These are phyloP conservation scores for Carallia brachiata DNA, from an alignment of 345 rosid genomes.

Conservation along the genomic window DNA sequence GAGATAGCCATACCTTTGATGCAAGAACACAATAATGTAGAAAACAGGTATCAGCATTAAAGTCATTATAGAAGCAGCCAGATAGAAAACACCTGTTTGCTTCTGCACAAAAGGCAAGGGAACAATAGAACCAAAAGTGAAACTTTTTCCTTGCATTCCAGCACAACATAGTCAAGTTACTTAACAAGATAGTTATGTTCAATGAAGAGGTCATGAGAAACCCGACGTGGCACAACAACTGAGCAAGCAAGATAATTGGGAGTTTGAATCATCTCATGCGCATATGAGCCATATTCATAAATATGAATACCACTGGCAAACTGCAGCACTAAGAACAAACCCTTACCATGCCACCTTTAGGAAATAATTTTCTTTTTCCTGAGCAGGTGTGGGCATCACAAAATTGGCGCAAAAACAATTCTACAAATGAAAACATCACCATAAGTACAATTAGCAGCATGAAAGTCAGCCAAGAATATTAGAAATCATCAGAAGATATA, in stretches of 20 bases:
- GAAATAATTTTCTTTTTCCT: slow-evolving; percentile 56
- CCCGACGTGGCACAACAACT: background rate
- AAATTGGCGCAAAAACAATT: slow-evolving; percentile 79
- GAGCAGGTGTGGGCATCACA: slow-evolving; percentile 92
- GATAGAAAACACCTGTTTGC: slow-evolving; percentile 58
- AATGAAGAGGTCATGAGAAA: background rate
- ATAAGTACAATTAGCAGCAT: slow-evolving; percentile 14
- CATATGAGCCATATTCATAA: background rate
- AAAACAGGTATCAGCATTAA: slow-evolving; percentile 87
- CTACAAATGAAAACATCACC: slow-evolving; percentile 36
- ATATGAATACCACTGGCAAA: slow-evolving; percentile 8
- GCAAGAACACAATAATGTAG: slow-evolving; percentile 68
- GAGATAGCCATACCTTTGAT: slow-evolving; percentile 54
- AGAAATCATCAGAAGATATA: slow-evolving; percentile 1
- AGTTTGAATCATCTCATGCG: background rate
- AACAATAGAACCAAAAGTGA: slow-evolving; percentile 2
- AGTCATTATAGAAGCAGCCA: slow-evolving; percentile 72
- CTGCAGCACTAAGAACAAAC: slow-evolving; percentile 7
- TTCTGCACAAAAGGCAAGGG: slow-evolving; percentile 50
- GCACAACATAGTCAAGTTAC: background rate
- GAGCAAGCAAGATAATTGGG: slow-evolving; percentile 4
- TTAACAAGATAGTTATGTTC: background rate
- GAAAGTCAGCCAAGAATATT: slow-evolving; percentile 3
- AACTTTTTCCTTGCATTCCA: background rate
- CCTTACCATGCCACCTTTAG: slow-evolving; percentile 79